These are phyloP conservation scores for Apiospora phragmitis DNA, from an alignment of 2,329 filamentous ascomycete genomes.

Conservation along the genomic window DNA sequence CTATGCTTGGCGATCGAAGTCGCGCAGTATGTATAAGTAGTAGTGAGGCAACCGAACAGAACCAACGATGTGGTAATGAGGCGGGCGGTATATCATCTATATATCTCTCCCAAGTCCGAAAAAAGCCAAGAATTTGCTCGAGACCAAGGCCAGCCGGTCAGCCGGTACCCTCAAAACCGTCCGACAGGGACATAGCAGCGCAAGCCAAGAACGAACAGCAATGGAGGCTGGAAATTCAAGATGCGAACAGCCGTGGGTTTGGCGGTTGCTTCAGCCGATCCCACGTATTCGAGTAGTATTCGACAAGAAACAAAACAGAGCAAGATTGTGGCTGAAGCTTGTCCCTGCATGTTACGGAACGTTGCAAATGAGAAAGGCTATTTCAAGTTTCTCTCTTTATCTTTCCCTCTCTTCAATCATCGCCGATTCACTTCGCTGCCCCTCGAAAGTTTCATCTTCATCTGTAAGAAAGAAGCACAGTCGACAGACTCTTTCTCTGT, in stretches of 20 bases:
- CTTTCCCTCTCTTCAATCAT: neutral
- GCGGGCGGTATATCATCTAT: neutral
- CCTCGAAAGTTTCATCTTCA: neutral
- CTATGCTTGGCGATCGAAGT: neutral
- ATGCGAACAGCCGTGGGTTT: too few relatives aligned
- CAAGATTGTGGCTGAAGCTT: slow-evolving; percentile 2
- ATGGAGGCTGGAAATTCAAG: neutral
- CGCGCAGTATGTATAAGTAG: neutral
- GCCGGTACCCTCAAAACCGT: neutral
- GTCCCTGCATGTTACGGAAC: neutral
- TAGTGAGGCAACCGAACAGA: neutral
- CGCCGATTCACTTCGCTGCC: neutral
- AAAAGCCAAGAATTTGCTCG: neutral
- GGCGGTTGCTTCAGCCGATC: neutral
- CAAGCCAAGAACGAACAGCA: neutral
- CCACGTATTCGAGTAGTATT: neutral
- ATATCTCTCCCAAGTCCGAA: neutral
- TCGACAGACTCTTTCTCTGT: neutral
- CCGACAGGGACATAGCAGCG: neutral
- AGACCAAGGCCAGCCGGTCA: neutral
- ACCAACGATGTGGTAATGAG: neutral
- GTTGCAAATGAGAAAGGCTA: neutral
- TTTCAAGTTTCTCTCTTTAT: neutral
- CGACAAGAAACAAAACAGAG: too few relatives aligned
- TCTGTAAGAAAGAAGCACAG: neutral